A percentile compares a stretch with the other conserved stretches of the same genome.
Evolutionary conservation across 2,329 filamentous ascomycete species (phyloP).

Genomic region (Botryotinia globosa): DNA sequence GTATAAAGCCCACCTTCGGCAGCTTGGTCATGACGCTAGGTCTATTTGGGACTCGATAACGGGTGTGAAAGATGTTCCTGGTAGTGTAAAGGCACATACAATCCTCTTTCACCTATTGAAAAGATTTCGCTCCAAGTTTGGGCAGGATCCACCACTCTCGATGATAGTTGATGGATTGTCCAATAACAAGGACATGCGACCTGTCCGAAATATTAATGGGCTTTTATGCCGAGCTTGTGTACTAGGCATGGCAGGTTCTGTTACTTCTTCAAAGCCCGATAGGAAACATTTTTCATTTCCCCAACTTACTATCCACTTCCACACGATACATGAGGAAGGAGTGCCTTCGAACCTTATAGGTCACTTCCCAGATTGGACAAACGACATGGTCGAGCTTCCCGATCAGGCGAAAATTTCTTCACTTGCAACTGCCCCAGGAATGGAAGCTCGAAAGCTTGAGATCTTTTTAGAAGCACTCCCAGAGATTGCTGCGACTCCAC

Average conservation of each 20-base stretch:
- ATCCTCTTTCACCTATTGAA: slow-evolving; percentile 62
- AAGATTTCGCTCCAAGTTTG: slow-evolving; percentile 56
- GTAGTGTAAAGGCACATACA: slow-evolving; percentile 59
- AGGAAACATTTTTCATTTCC: slow-evolving; percentile 53
- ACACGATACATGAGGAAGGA: slow-evolving; percentile 40
- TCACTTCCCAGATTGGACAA: slow-evolving; percentile 51
- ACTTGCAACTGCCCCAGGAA: slow-evolving; percentile 51
- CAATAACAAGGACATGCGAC: slow-evolving; percentile 56
- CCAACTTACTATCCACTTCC: slow-evolving; percentile 58
- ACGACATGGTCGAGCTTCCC: slow-evolving; percentile 60
- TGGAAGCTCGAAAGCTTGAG: slow-evolving; percentile 54
- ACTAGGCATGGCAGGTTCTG: slow-evolving; percentile 35
- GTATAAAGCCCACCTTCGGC: slow-evolving; percentile 49
- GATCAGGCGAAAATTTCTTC: slow-evolving; percentile 48
- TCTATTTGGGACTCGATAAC: slow-evolving; percentile 62
- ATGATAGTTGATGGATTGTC: slow-evolving; percentile 59
- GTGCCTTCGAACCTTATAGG: slow-evolving; percentile 35
- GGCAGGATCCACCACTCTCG: slow-evolving; percentile 53
- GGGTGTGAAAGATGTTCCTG: slow-evolving; percentile 58
- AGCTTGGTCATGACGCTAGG: slow-evolving; percentile 54
- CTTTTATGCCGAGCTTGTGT: slow-evolving; percentile 56
- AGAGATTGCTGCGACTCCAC: slow-evolving; percentile 37
- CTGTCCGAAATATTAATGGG: slow-evolving; percentile 52
- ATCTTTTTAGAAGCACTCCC: slow-evolving; percentile 52
- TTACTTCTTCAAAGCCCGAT: slow-evolving; percentile 30